phyloP scores from a whole-genome alignment of 805 yeast species.

The Hanseniaspora pseudoguilliermondii region DNA sequence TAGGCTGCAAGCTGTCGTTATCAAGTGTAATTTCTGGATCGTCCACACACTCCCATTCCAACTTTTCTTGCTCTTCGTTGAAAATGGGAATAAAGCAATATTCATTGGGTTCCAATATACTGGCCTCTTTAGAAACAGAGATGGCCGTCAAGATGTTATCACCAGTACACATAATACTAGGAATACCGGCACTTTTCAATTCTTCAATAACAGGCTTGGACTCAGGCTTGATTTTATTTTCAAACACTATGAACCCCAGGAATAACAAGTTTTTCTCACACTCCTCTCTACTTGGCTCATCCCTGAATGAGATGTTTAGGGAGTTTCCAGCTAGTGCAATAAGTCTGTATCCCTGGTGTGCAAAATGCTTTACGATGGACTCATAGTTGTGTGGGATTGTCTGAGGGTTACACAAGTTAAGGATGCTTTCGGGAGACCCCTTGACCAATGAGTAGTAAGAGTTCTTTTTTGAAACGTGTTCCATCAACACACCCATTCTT shows the following conservation, averaged over 20 bases:
- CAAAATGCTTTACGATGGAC: slow-evolving; percentile 64
- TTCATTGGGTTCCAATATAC: slow-evolving; percentile 37
- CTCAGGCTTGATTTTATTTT: slow-evolving; percentile 68
- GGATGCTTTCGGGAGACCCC: slow-evolving; percentile 95
- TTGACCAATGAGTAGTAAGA: slow-evolving; percentile 51
- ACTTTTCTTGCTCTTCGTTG: slow-evolving; percentile 28
- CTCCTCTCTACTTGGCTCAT: slow-evolving; percentile 43
- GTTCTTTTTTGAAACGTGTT: slow-evolving; percentile 25
- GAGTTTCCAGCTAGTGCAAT: slow-evolving; percentile 79
- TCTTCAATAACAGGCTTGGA: slow-evolving; percentile 49
- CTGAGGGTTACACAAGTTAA: slow-evolving; percentile 56
- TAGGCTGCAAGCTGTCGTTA: slow-evolving; percentile 45
- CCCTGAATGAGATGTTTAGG: slow-evolving; percentile 30
- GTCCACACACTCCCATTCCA: slow-evolving; percentile 59
- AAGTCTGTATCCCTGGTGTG: slow-evolving; percentile 88
- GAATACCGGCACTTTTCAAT: slow-evolving; percentile 53
- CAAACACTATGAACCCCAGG: slow-evolving; percentile 82
- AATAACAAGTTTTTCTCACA: slow-evolving; percentile 62
- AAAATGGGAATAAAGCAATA: slow-evolving; percentile 53
- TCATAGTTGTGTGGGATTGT: slow-evolving; percentile 66
- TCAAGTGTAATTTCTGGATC: slow-evolving; percentile 48
- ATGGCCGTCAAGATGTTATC: slow-evolving; percentile 90
- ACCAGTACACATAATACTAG: slow-evolving; percentile 95
- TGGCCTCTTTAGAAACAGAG: slow-evolving; percentile 81
- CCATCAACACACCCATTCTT: slow-evolving; percentile 77